Evolutionary conservation across 2,329 filamentous ascomycete species (phyloP).

Genomic region (Harringtonia lauricola): DNA sequence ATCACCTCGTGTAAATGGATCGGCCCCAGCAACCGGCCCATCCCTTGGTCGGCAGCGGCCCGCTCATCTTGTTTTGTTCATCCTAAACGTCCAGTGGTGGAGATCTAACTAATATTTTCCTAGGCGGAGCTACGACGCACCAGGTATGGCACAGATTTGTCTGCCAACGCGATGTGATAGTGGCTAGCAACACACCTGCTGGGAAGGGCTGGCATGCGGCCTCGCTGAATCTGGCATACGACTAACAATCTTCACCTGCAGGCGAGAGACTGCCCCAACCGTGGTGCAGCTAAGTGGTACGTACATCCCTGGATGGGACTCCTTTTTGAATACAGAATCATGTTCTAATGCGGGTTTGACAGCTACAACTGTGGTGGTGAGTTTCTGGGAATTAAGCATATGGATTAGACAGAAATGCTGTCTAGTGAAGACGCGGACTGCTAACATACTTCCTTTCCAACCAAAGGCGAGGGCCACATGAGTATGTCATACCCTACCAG

Average conservation of each 20-base stretch:
- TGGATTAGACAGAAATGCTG: too few species aligned
- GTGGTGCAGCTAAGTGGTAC: constrained; percentile 73
- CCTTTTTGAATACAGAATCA: neutral
- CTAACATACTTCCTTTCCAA: constrained; percentile 14
- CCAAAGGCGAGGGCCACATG: constrained; percentile 57
- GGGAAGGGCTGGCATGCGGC: neutral
- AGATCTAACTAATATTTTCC: constrained; percentile 18
- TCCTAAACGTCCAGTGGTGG: constrained; percentile 8
- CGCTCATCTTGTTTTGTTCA: neutral
- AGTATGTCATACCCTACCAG: constrained; percentile 33
- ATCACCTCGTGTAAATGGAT: too few species aligned
- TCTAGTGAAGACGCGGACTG: constrained; percentile 4
- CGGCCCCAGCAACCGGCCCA: neutral
- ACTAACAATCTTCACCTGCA: constrained; percentile 25
- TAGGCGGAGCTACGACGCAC: constrained; percentile 64
- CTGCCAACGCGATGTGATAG: constrained; percentile 10
- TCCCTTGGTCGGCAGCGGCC: neutral
- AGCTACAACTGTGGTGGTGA: constrained; percentile 76
- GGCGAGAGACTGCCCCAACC: constrained; percentile 80
- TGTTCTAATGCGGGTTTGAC: constrained; percentile 8
- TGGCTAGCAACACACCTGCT: neutral
- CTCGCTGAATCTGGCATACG: neutral
- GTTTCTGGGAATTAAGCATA: too few species aligned
- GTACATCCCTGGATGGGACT: too few species aligned
- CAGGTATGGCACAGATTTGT: constrained; percentile 45